phyloP scores from a whole-genome alignment of 2,329 filamentous ascomycete species.

The Penicillium capsulatum region DNA sequence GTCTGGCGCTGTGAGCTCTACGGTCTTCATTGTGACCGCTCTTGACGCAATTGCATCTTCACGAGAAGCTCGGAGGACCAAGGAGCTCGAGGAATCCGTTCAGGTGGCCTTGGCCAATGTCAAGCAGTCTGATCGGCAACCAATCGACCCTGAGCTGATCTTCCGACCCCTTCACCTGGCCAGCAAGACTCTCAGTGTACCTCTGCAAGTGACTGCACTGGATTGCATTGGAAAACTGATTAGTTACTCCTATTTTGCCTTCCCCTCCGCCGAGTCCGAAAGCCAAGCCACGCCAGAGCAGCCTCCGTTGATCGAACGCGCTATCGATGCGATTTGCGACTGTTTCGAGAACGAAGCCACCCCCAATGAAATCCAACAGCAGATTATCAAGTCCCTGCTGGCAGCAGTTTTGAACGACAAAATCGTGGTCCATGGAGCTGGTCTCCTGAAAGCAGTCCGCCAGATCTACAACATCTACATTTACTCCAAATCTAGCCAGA shows the following conservation, averaged over 20 bases:
- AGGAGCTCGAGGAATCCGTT: slow-evolving; percentile 75
- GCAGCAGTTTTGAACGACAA: slow-evolving; percentile 97
- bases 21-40: slow-evolving; percentile 92
- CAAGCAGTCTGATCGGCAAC: slow-evolving; percentile 73
- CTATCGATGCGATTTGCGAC: slow-evolving; percentile 98
- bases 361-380: slow-evolving; percentile 84
- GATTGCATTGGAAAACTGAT: slow-evolving; percentile 99
- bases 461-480: slow-evolving; percentile 99
- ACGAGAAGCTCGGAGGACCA: slow-evolving; percentile 84
- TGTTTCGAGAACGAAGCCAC: slow-evolving; percentile 98
- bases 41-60: slow-evolving; percentile 87
- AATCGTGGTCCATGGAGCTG: slow-evolving; percentile 95
- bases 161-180: slow-evolving; percentile 89
- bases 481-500: slow-evolving; percentile 85
- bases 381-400: slow-evolving; percentile 95
- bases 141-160: slow-evolving; percentile 84
- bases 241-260: slow-evolving; percentile 96
- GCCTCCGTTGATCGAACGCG: slow-evolving; percentile 85
- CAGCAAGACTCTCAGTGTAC: slow-evolving; percentile 77
- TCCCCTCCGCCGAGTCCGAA: slow-evolving; percentile 49
- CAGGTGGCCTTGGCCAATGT: slow-evolving; percentile 79
- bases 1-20: slow-evolving; percentile 74
- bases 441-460: slow-evolving; percentile 89
- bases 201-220: slow-evolving; percentile 81
- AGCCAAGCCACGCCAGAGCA: slow-evolving; percentile 33